A percentile compares a stretch with the other conserved stretches of the same genome.
phyloP scores from a whole-genome alignment of 192 early-diverging fungal genomes.

The Coemansia sp. region DNA sequence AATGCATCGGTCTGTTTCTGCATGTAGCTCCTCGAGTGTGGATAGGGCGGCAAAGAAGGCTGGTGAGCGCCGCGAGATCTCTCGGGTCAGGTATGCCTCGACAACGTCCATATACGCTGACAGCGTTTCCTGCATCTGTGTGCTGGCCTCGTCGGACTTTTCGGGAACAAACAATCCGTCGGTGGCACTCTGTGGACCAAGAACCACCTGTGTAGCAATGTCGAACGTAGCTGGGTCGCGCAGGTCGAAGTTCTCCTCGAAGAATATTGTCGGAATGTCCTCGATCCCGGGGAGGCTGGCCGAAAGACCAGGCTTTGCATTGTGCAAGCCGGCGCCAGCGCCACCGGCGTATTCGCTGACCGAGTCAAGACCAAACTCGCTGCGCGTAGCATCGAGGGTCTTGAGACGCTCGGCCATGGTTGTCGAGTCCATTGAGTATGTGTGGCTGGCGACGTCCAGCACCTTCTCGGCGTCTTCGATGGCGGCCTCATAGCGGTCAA shows the following conservation, averaged over 20 bases:
- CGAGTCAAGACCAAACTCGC: slow-evolving; percentile 56
- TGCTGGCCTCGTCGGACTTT: slow-evolving; percentile 58
- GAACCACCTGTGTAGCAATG: slow-evolving; percentile 67
- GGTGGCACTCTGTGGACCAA: slow-evolving; percentile 56
- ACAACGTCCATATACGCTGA: slow-evolving; percentile 89
- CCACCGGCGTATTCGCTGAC: slow-evolving; percentile 40
- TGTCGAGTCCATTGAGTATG: slow-evolving; percentile 53
- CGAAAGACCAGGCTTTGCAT: slow-evolving; percentile 12
- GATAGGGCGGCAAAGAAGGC: slow-evolving; percentile 95
- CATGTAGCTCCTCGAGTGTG: slow-evolving; percentile 89
- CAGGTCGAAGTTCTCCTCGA: slow-evolving; percentile 79
- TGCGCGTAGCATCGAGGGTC: slow-evolving; percentile 47
- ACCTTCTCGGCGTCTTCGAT: slow-evolving; percentile 48
- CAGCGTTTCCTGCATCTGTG: slow-evolving; percentile 83
- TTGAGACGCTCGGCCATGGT: slow-evolving; percentile 53
- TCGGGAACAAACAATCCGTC: slow-evolving; percentile 45
- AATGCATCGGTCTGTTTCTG: slow-evolving; percentile 88
- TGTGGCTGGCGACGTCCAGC: slow-evolving; percentile 31
- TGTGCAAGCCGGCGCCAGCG: slow-evolving; percentile 2
- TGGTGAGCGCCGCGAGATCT: slow-evolving; percentile 90
- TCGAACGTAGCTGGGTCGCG: slow-evolving; percentile 89
- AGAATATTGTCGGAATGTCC: slow-evolving; percentile 86
- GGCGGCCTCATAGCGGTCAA: slow-evolving; percentile 53
- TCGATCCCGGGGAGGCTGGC: slow-evolving; percentile 65
- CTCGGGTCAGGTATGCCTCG: slow-evolving; percentile 89